Evolutionary conservation across 2,329 filamentous ascomycete genomes (phyloP).

Genomic region (Apiospora marii): DNA sequence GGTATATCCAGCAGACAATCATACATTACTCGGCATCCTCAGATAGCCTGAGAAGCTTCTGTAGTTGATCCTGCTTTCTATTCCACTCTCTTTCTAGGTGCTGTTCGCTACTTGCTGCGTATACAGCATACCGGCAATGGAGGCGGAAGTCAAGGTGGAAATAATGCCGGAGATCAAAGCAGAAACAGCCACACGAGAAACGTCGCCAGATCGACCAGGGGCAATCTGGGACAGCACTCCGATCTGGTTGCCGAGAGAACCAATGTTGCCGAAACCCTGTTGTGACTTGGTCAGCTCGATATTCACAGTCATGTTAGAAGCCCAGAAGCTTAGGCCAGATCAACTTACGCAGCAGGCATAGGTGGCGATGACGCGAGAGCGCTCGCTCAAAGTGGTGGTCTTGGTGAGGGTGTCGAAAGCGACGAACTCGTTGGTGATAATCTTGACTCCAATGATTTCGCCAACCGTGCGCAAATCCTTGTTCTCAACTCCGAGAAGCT

Average conservation of each 20-base stretch:
- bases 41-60: neutral
- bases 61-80: neutral
- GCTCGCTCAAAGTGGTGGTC: constrained; percentile 66
- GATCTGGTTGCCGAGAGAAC: constrained; percentile 88
- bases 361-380: constrained; percentile 82
- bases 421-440: constrained; percentile 67
- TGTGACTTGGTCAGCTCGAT: constrained; percentile 26
- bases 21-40: neutral
- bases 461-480: constrained; percentile 75
- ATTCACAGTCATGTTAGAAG: neutral
- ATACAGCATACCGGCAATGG: constrained; percentile 79
- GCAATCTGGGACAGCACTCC: constrained; percentile 86
- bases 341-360: constrained; percentile 76
- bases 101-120: constrained; percentile 42
- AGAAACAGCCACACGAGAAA: constrained; percentile 77
- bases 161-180: constrained; percentile 81
- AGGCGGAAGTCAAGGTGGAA: constrained; percentile 80
- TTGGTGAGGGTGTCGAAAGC: constrained; percentile 69
- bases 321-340: neutral
- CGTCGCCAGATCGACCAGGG: constrained; percentile 75
- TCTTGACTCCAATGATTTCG: constrained; percentile 83
- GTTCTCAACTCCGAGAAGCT: constrained; percentile 73
- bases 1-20: neutral
- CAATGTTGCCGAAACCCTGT: constrained; percentile 81
- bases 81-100: neutral